Evolutionary conservation across 129 eudicot species (phyloP), one percentile per base, ranked within the genome.

Genomic region (Dittrichia graveolens): DNA sequence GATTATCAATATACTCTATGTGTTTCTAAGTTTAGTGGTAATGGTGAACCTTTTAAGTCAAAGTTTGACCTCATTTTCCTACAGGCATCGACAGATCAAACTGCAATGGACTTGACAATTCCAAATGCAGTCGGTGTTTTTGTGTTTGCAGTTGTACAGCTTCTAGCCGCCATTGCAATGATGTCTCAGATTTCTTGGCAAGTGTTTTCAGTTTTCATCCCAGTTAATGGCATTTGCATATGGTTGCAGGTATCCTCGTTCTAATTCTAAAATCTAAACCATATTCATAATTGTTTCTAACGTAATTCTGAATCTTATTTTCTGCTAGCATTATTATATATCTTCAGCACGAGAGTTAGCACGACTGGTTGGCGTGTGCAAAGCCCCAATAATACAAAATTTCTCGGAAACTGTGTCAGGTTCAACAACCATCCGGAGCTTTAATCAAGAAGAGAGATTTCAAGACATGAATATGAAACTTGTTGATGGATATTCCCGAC

Each of bases 121-220:
- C 86, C 96, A 9, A 67, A 64, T 53, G 78, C 75, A 46, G 55
- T 90, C 65, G 96, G 83, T 41, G 61, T 41, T 5, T 84, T 88
- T 76, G 85, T 84, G 5, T 88, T 94, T 71, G 75, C 96, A 46
- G 14, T 81, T 2, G 82, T 90, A 65, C 97, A 86, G 44, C 96
- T 94, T 50, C 65, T 94, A 5, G 89, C 91, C 14, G 79, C 83
- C 48, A 79, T 94, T 39, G 88, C 67, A 5, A 84, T 90, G 7
- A 94, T 94, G 96, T 88, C 94, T 10, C 97, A 84, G 75, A 88
- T 85, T 15, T 86, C 97, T 4, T 90, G 97, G 97, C 97, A 81
- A 84, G 91, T 94, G 73, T 88, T 86, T 75, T 67, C 88, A 10
- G 63, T 94, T 66, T 90, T 90, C 67, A 67, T 94, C 69, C 97